These are phyloP conservation scores for Capsicum chinense DNA, from an alignment of 257 asterid genomes.

Conservation along the genomic window DNA sequence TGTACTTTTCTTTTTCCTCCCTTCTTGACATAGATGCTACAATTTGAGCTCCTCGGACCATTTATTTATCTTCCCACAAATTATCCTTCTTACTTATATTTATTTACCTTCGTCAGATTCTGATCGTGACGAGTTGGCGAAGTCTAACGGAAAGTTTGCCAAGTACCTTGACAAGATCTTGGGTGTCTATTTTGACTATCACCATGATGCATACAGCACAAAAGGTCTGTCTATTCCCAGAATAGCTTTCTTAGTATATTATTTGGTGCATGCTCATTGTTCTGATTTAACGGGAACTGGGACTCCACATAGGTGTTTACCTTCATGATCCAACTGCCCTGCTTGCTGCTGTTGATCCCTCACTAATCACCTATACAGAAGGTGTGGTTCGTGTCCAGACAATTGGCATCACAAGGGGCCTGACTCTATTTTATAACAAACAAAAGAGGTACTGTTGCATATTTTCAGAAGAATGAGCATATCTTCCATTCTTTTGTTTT, in stretches of 20 bases:
- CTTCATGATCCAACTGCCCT: conserved; percentile 93
- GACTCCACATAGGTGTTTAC: conserved; percentile 68
- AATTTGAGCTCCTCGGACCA: neutral
- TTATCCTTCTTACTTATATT: neutral
- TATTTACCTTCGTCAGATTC: conserved; percentile 50
- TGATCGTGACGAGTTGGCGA: conserved; percentile 71
- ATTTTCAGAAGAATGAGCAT: neutral
- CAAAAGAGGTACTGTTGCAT: conserved; percentile 68
- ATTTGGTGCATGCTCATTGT: neutral
- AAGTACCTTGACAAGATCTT: conserved; percentile 80
- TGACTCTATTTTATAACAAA: conserved; percentile 82
- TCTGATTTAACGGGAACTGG: neutral
- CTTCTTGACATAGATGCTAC: neutral
- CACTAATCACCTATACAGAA: conserved; percentile 78
- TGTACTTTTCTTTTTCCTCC: neutral
- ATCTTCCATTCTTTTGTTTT: neutral
- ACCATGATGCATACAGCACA: conserved; percentile 79
- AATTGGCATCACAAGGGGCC: conserved; percentile 81
- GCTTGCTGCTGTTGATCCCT: conserved; percentile 90
- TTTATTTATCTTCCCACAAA: conserved; percentile 15
- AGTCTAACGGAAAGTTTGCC: conserved; percentile 71
- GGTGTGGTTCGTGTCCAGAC: conserved; percentile 94
- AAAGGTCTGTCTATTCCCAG: conserved; percentile 59
- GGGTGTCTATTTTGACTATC: conserved; percentile 81
- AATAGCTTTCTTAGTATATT: neutral